These are phyloP conservation scores for Sporothrix humicola DNA, from an alignment of 2,329 filamentous ascomycete genomes.

Conservation along the genomic window DNA sequence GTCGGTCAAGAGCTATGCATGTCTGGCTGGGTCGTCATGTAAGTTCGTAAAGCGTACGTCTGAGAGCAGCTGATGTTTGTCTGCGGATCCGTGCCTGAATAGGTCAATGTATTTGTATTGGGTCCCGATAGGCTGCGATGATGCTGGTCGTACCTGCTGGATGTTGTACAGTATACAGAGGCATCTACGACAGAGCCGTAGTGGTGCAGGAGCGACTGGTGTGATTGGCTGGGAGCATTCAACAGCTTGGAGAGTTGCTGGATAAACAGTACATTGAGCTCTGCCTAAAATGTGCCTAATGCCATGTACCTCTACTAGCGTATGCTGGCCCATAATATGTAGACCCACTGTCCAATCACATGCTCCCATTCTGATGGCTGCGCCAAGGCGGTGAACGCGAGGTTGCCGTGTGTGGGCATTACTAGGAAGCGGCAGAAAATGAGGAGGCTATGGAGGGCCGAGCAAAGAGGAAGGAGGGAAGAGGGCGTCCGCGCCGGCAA, in stretches of 20 bases:
- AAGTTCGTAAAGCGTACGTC: neutral
- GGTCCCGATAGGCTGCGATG: neutral
- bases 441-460: conserved; percentile 22
- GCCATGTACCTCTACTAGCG: neutral
- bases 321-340: neutral
- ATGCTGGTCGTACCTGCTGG: neutral
- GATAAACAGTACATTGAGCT: conserved; percentile 30
- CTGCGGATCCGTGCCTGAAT: neutral
- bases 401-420: neutral
- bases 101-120: neutral
- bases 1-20: conserved; percentile 13
- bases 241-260: neutral
- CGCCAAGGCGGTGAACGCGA: conserved; percentile 24
- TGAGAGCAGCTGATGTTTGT: too few species aligned
- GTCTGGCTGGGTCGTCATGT: too few species aligned
- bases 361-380: accelerated
- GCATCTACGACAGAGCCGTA: neutral
- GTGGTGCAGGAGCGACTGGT: conserved; percentile 11
- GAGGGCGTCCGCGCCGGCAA: conserved; percentile 10
- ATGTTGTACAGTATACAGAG: neutral
- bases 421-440: conserved; percentile 24
- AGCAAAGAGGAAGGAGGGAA: conserved; percentile 1
- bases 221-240: conserved; percentile 29
- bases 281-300: too few species aligned
- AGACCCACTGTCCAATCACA: neutral